Base-by-base conservation (phyloP, 2,329 filamentous ascomycete species). In the Scedosporium dehoogii region DNA sequence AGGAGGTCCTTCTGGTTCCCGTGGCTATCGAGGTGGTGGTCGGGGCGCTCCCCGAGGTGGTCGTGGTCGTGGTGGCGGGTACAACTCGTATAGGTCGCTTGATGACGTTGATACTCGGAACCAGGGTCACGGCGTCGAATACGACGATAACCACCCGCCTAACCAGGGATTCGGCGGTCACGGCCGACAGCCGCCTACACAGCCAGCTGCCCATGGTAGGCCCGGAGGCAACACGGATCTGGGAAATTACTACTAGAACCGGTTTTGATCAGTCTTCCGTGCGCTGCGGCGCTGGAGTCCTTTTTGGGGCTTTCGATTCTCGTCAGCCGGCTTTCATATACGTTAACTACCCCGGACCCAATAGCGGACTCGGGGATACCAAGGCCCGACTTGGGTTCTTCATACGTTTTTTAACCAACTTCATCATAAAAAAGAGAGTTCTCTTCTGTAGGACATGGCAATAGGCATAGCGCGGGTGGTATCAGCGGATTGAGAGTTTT, bases 31-130 rank as follows among this genome's bases (percentile, higher is more conserved):
- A 61, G 71, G 75, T 51, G 68, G 75, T 59, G 69, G 77, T 56
- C 70, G 77, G 58, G 77, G 78, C 18, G 75, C 78, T 14, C 75
- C 79, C 29, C 70, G 71, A 42, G 72, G 74, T 18, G 75, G 76
- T 4, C 72, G 81, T 57, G 78, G 81, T 10, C 75, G 81, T 57
- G 74, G 78, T 27, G 80, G 80, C 23, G 79, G 79, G 27, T 33
- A 33, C 7, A 75, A 77, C 64, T 76, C 78, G 55, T 90, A 91
- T 70, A 81, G 82, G 63, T 90, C 86, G 1, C 78, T 90, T 1
- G 88, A 90, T 70, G 88, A 91, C 67, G 78, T 86, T 29, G 81
- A 80, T 27, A 9, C 48, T n/a, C 74, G 76, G 53, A 76, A 76
- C 58, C 78, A 80, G 55, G 75, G 75, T 64, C 76, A 78, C 56